Base-by-base conservation (phyloP, 495 filamentous ascomycete genomes). In the Lasiosphaeria hispida region DNA sequence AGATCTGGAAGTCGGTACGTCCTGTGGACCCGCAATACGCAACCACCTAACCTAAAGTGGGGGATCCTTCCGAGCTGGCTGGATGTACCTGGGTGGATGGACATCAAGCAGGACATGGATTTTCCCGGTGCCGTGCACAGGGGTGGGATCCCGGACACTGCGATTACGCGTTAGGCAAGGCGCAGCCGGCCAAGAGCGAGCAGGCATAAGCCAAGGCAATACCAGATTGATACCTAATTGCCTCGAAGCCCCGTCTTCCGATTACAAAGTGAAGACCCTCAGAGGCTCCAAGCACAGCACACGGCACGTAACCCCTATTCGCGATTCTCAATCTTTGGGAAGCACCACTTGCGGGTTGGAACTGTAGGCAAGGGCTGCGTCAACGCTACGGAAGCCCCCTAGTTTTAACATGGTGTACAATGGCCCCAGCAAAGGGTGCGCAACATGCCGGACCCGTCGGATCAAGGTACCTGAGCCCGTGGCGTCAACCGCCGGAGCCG, bases 361-460 rank as follows among this genome's bases (percentile, higher is more conserved):
- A 44, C 41, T 13, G n/a, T 11, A 15, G 14, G 11, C 41, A 18
- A 8, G 41, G 41, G 7, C 14, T 44, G 41, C 41, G 41, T 44
- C 41, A 18, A 44, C 41, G 14, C 18, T 44, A 13, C 41, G n/a
- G 41, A 15, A 13, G 41, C 8, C 41, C 14, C 41, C 18, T 15
- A 2, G n/a, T 11, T 44, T 44, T 15, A 48, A 13, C 7, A 48
- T 48, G 44, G 44, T 48, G 15, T 48, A 48, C 44, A 48, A 30
- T 23, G 44, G 44, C 15, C 44, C 44, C 7, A 48, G 44, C 44
- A 48, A 48, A n/a, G 44, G 44, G 11, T 48, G 44, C 44, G 33
- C 19, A 30, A 48, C 44, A 30, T 48, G 44, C 44, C n/a, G 44
- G 18, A 48, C 7, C 44, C 44, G 44, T 11, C 44, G 44, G 44